Conservation (phyloP, 2,329 filamentous ascomycete genomes). For the Neopestalotiopsis clavispora region DNA sequence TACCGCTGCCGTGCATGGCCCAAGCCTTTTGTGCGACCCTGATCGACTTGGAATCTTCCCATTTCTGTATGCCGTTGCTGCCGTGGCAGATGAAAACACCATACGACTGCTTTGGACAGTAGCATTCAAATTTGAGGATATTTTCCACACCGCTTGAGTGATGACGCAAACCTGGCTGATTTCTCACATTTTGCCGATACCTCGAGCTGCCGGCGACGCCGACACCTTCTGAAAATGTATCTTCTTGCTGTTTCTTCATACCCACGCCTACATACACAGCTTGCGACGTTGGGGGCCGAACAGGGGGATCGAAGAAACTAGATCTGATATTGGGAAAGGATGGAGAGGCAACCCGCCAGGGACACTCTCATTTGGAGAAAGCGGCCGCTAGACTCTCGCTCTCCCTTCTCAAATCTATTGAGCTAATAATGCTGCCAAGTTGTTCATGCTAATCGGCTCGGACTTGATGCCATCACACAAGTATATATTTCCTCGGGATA, state of each 20-base stretch:
- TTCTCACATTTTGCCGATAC: not conserved
- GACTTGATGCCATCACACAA: not conserved
- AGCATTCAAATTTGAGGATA: not conserved
- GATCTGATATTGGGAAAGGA: not conserved
- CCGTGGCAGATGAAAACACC: not conserved
- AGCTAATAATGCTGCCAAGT: not conserved
- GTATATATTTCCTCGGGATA: not conserved
- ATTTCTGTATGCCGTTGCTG: not conserved
- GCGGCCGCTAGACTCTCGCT: not conserved
- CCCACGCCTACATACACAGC: not conserved
- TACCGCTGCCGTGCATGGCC: not conserved
- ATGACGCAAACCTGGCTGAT: not conserved
- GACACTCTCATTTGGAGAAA: not conserved
- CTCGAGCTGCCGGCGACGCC: too few relatives aligned
- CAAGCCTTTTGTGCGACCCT: not conserved
- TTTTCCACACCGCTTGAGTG: not conserved
- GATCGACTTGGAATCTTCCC: not conserved
- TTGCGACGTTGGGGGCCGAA: not conserved
- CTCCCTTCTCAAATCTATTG: not conserved
- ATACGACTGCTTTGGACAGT: not conserved
- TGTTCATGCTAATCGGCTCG: not conserved
- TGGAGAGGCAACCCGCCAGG: not conserved
- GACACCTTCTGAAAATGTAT: too few relatives aligned
- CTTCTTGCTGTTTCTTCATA: too few relatives aligned
- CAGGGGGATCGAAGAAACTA: not conserved